Percentiles rank a stretch among this genome's conserved stretches.
phyloP scores from a whole-genome alignment of 345 rosid species.

The Adansonia digitata region DNA sequence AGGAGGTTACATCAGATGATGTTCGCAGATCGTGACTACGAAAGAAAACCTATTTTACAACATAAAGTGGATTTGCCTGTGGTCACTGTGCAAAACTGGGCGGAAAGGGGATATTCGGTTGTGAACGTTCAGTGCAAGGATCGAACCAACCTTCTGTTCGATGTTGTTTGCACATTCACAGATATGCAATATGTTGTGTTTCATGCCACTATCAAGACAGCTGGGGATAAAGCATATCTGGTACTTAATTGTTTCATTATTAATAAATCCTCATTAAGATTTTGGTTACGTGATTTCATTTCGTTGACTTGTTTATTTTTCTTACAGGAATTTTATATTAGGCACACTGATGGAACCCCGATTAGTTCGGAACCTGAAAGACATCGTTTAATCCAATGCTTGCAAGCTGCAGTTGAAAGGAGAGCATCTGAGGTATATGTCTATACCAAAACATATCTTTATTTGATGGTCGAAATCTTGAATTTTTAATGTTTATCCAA shows the following conservation, averaged over 20 bases:
- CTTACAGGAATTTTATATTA: conserved; percentile 76
- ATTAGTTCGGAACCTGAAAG: conserved; percentile 92
- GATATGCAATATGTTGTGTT: conserved; percentile 91
- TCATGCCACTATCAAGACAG: conserved; percentile 72
- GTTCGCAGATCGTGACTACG: conserved; percentile 94
- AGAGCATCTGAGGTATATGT: conserved; percentile 66
- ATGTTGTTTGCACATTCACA: conserved; percentile 89
- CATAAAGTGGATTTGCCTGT: conserved; percentile 34
- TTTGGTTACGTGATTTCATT: neutral
- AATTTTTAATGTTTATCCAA: neutral
- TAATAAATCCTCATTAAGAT: neutral
- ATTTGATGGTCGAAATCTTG: too few species aligned
- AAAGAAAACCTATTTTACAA: conserved; percentile 49
- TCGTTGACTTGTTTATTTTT: neutral
- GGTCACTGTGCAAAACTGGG: conserved; percentile 94
- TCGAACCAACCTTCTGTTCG: conserved; percentile 74
- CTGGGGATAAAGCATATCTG: conserved; percentile 58
- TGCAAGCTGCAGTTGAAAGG: conserved; percentile 83
- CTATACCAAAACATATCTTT: neutral
- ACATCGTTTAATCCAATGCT: conserved; percentile 80
- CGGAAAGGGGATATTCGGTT: conserved; percentile 73
- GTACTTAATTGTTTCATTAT: conserved; percentile 26
- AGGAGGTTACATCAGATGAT: conserved; percentile 94
- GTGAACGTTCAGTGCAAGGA: conserved; percentile 90
- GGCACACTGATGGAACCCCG: conserved; percentile 85